Conservation (phyloP, 129 eudicot genomes). For the Escallonia herrerae region DNA sequence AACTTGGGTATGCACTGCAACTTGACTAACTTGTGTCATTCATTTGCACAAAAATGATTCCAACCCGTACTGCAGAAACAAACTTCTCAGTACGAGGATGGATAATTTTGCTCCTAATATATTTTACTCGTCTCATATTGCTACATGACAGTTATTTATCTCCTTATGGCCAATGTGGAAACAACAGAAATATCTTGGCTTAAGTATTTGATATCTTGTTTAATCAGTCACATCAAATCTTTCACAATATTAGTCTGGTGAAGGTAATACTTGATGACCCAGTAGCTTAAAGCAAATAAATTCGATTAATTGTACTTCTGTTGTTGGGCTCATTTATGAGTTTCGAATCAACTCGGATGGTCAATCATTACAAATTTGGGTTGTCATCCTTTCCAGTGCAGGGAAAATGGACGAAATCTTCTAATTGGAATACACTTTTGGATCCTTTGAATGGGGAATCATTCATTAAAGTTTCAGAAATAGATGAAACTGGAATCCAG, state of each 20-base stretch:
- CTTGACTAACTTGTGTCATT: slow-evolving; percentile 7
- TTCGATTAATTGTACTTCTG: no score
- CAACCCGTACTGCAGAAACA: background rate
- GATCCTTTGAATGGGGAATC: slow-evolving; percentile 95
- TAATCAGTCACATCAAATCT: background rate
- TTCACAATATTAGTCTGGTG: background rate
- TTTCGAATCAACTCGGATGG: no score
- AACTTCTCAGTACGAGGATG: no score
- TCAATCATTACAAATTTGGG: no score
- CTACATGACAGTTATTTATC: no score
- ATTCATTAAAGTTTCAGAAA: slow-evolving; percentile 84
- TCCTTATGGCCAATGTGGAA: no score
- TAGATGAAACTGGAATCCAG: slow-evolving; percentile 67
- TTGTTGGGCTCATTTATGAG: no score
- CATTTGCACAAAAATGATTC: slow-evolving; percentile 2
- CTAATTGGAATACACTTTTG: slow-evolving; percentile 71
- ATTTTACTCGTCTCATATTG: no score
- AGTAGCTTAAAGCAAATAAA: no score
- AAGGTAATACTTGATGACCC: slow-evolving; percentile 6
- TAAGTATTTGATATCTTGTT: background rate
- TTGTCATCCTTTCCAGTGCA: slow-evolving; percentile 72
- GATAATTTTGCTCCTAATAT: no score
- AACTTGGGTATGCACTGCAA: slow-evolving; percentile 56
- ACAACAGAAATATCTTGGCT: no score
- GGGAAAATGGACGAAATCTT: slow-evolving; percentile 77